These are phyloP conservation scores for Leptographium procerum DNA, from an alignment of 2,329 filamentous ascomycete genomes.

Conservation along the genomic window DNA sequence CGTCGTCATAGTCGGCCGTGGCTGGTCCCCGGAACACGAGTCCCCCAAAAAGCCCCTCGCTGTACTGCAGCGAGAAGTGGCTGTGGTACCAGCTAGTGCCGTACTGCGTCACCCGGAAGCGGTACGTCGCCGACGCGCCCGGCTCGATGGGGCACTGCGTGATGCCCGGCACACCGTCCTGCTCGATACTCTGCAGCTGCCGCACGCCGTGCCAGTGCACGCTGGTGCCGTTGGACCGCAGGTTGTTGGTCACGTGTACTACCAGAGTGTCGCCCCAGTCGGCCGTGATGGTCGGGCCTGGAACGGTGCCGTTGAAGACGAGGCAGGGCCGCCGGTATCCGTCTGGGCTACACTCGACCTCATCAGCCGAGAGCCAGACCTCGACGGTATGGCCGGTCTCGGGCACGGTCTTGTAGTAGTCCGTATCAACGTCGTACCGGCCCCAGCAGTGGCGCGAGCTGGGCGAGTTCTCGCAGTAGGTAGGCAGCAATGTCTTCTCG, in stretches of 20 bases:
- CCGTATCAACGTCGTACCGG: slow-evolving; percentile 34
- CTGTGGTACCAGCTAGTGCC: slow-evolving; percentile 56
- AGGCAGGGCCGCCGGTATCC: slow-evolving; percentile 28
- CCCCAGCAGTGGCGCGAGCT: slow-evolving; percentile 30
- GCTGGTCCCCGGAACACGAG: slow-evolving; percentile 27
- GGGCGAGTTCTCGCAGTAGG: slow-evolving; percentile 8
- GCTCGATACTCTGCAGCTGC: slow-evolving; percentile 38
- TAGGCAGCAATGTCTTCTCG: neutral
- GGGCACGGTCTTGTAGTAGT: slow-evolving; percentile 28
- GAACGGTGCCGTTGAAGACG: slow-evolving; percentile 23
- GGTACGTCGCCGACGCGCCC: slow-evolving; percentile 53
- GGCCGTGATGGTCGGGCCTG: slow-evolving; percentile 20
- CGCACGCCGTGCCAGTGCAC: slow-evolving; percentile 40
- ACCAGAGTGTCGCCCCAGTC: slow-evolving; percentile 30
- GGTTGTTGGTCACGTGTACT: slow-evolving; percentile 55
- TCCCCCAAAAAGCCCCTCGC: slow-evolving; percentile 4
- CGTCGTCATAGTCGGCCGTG: slow-evolving; percentile 38
- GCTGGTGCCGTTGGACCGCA: slow-evolving; percentile 34
- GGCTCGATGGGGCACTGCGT: slow-evolving; percentile 56
- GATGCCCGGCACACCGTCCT: slow-evolving; percentile 58
- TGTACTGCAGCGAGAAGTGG: neutral
- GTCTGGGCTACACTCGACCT: slow-evolving; percentile 28
- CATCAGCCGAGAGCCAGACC: slow-evolving; percentile 31
- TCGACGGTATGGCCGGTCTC: slow-evolving; percentile 40
- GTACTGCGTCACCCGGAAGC: slow-evolving; percentile 46